Evolutionary conservation across 345 rosid genomes (phyloP), one percentile per base, ranked within the genome.

Genomic region (Microthlaspi erraticum): DNA sequence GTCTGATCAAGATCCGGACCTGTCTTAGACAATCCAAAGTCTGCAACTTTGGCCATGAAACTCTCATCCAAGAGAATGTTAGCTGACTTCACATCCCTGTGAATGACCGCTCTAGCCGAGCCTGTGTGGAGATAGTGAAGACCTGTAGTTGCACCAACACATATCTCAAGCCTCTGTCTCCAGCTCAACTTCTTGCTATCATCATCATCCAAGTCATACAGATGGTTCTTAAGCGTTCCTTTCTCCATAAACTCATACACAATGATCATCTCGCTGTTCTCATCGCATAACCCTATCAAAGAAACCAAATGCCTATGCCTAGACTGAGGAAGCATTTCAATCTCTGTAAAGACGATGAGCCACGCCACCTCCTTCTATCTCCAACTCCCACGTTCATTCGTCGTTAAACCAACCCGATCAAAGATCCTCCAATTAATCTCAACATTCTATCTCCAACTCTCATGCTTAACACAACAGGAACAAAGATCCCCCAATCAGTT

Each of bases 61-160:
- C 76, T 86, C 61, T 84, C 89, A 39, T 88, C 89, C 1, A 88
- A 78, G 6, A 88, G 77, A 57, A 88, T 86, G 70, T 88, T 88
- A 9, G 94, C 90, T 0, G 91, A 83, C 68, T 88, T 88, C 41
- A 88, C 94, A 69, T 88, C 91, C 0, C 91, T 85, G 56, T 88
- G 94, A 32, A 88, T 88, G 66, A 88, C 77, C 1, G 84, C 81
- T 73, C 76, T 83, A 6, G 89, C 9, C 0, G 89, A 83, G 38
- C 94, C 88, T 0, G 94, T 88, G 61, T 88, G 94, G 41, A 88
- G 94, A 72, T 88, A 88, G 50, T 88, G 94, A 36, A 88, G 82
- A 52, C 91, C 94, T 77, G 80, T 83, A 9, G 88, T 88, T 17
- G 93, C 78, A 65, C 87, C 90, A 45, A 83, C 83, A 66, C 93